These are phyloP conservation scores for Scutellospora calospora DNA, from an alignment of 371 early-diverging fungal genomes.

Conservation along the genomic window DNA sequence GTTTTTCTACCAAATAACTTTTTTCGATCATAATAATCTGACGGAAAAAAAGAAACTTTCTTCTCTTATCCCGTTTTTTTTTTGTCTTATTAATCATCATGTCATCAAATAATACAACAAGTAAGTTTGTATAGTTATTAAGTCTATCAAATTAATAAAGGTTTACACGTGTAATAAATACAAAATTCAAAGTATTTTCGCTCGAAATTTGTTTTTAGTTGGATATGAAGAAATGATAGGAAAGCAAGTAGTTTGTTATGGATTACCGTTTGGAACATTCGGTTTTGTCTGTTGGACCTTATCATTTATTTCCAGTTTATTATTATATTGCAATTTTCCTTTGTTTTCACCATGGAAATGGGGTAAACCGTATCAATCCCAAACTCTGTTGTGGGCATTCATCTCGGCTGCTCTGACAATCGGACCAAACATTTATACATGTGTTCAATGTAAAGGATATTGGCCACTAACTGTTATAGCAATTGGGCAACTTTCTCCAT, in stretches of 20 bases:
- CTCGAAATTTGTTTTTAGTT: no score
- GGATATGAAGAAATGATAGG: no score
- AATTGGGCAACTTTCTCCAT: slow-evolving; percentile 34
- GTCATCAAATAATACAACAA: no score
- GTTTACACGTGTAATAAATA: no score
- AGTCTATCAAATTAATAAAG: no score
- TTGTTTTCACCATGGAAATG: slow-evolving; percentile 1
- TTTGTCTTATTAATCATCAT: no score
- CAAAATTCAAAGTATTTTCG: no score
- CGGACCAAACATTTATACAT: slow-evolving; percentile 26
- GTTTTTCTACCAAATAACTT: no score
- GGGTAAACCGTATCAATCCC: slow-evolving; percentile 24
- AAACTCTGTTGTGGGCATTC: background rate
- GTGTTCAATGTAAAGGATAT: background rate
- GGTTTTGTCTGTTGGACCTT: slow-evolving; percentile 21
- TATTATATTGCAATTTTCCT: slow-evolving; percentile 14
- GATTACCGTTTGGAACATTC: slow-evolving; percentile 39
- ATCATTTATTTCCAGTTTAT: background rate
- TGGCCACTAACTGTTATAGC: slow-evolving; percentile 2
- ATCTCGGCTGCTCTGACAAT: background rate
- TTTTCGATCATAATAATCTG: no score
- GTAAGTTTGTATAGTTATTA: no score
- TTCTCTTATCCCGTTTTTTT: no score
- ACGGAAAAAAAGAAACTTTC: no score
- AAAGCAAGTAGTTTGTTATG: slow-evolving; percentile 1